Evolutionary conservation across 768 basidiomycete species (phyloP), one percentile per base, ranked within the genome.

Genomic region (Inosperma sp.): DNA sequence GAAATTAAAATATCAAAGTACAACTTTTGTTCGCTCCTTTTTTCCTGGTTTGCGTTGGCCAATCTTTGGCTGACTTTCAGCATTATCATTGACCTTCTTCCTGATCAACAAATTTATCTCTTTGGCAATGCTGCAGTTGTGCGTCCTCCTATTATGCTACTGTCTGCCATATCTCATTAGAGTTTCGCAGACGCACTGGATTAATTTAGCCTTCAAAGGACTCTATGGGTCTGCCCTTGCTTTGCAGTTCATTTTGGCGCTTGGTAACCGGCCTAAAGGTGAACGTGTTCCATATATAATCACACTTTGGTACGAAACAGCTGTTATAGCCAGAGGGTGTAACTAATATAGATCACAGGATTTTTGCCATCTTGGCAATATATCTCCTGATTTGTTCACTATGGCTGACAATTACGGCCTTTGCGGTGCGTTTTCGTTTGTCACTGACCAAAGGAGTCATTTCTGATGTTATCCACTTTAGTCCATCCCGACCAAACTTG

Each of bases 51-150:
- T 70, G 84, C 91, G 3, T 68, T 93, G 52, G 91, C 92, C 56
- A 94, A 94, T 63, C 72, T 94, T 36, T 96, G 91, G 90, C 72
- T 96, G 51, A 94, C 89, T n/a, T 95, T 95, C 77, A 84, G 84
- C 54, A 94, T 95, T 69, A 91, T 95, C 66, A 90, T 95, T 76
- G 83, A 93, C 60, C 78, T 96, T 34, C 75, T 93, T 12, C 87
- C 88, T 1, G 45, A 57, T 19, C 68, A 77, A 64, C 48, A 52
- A 0, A 75, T 82, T 51, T 54, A 72, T 39, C 70, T 93, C 46
- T 96, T 96, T 56, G 91, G 89, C 35, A 93, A 82, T 25, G 69
- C 62, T 0, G 71, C 62, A 5, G 65, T 91, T 16, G 92, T 94
- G 62, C 51, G 89, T 72, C 44, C 21, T 30, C 29, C 49, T 22